Conservation (phyloP, 306 rosid species). For the Purshia tridentata region DNA sequence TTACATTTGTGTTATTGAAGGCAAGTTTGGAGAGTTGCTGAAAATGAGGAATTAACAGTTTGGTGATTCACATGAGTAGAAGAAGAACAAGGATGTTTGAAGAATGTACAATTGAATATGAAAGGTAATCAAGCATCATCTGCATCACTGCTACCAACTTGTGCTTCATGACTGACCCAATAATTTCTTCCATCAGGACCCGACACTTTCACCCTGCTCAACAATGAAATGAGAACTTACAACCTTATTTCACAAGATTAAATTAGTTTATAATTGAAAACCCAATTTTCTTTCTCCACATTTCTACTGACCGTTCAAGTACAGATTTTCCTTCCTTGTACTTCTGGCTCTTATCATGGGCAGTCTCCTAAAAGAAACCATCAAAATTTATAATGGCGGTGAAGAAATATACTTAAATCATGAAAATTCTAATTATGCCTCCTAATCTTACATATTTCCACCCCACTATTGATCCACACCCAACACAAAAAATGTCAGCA, state of each 20-base stretch:
- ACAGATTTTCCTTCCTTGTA: constrained; percentile 55
- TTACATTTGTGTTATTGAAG: constrained; percentile 28
- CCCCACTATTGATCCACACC: constrained; percentile 86
- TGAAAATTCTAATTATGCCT: constrained; percentile 26
- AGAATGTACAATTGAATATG: constrained; percentile 56
- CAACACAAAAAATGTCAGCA: constrained; percentile 89
- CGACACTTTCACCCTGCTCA: constrained; percentile 60
- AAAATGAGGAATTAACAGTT: constrained; percentile 29
- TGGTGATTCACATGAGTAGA: constrained; percentile 34
- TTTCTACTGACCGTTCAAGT: constrained; percentile 57
- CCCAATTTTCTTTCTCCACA: constrained; percentile 26
- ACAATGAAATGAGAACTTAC: constrained; percentile 28
- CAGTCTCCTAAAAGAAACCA: constrained; percentile 45
- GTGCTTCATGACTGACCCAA: constrained; percentile 65
- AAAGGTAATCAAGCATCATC: constrained; percentile 55
- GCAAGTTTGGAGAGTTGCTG: constrained; percentile 28
- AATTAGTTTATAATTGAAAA: constrained; percentile 17
- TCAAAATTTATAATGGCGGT: constrained; percentile 32
- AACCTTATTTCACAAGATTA: constrained; percentile 23
- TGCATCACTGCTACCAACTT: constrained; percentile 79
- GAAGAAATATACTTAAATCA: constrained; percentile 27
- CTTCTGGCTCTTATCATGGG: constrained; percentile 42
- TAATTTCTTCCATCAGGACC: constrained; percentile 85
- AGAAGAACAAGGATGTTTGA: constrained; percentile 35
- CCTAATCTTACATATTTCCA: constrained; percentile 86